A percentile compares a stretch with the other conserved stretches of the same genome.
Evolutionary conservation across 148 eudicot genomes (phyloP).

Genomic region (Fallopia convolvulus): DNA sequence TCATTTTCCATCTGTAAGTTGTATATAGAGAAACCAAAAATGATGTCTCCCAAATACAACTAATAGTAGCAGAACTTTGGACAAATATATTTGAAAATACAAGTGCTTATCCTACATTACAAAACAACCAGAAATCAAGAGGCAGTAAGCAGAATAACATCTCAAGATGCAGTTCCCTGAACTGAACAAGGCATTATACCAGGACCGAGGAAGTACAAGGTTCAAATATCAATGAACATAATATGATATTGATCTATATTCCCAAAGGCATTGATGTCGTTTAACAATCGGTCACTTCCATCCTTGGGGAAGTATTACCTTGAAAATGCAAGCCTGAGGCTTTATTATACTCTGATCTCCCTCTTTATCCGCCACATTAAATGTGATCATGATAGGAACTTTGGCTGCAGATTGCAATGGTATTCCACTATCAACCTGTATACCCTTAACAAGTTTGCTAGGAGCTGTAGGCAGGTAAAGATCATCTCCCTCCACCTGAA

Average conservation of each 20-base stretch:
- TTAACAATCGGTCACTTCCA: not conserved
- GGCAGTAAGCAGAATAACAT: not conserved
- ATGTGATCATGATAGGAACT: slow-evolving; percentile 98
- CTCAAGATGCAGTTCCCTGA: not conserved
- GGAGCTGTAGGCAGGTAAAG: slow-evolving; percentile 95
- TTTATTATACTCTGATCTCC: slow-evolving; percentile 59
- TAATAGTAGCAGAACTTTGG: not conserved
- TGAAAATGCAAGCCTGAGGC: slow-evolving; percentile 98
- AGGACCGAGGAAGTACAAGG: not conserved
- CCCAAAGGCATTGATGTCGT: not conserved
- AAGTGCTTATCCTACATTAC: not conserved
- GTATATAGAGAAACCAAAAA: not conserved
- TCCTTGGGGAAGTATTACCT: slow-evolving; percentile 39
- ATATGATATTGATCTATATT: not conserved
- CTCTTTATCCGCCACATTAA: slow-evolving; percentile 71
- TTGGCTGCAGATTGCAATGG: slow-evolving; percentile 98
- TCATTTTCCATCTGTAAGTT: slow-evolving; percentile 3
- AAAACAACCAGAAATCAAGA: not conserved
- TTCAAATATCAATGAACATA: not conserved
- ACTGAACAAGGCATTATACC: not conserved
- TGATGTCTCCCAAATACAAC: not conserved
- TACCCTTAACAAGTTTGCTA: slow-evolving; percentile 77
- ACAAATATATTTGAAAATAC: not conserved
- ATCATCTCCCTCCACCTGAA: slow-evolving; percentile 72
- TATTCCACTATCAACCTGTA: slow-evolving; percentile 92